A percentile compares a stretch with the other conserved stretches of the same genome.
Conservation (phyloP, 371 early-diverging fungal species). For the Scutellospora calospora region DNA sequence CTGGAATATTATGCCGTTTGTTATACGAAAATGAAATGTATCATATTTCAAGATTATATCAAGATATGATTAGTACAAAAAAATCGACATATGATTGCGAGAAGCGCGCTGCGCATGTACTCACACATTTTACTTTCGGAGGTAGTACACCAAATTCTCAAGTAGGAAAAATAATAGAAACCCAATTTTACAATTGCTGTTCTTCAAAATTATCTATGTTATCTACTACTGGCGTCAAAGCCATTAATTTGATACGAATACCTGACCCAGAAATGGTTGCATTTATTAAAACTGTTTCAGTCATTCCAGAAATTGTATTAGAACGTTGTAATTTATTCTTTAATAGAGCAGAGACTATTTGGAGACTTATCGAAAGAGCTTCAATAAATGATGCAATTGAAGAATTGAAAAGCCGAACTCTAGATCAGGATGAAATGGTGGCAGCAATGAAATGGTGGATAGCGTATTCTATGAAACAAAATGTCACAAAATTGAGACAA, state of each 20-base stretch:
- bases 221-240: slow-evolving; percentile 73
- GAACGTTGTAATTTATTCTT: slow-evolving; percentile 65
- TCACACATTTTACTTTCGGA: slow-evolving; percentile 73
- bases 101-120: slow-evolving; percentile 74
- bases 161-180: slow-evolving; percentile 68
- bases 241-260: slow-evolving; percentile 62
- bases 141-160: slow-evolving; percentile 76
- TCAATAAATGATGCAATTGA: slow-evolving; percentile 69
- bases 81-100: slow-evolving; percentile 57
- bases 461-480: slow-evolving; percentile 34
- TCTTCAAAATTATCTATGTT: slow-evolving; percentile 63
- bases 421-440: slow-evolving; percentile 67
- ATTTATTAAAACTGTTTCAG: slow-evolving; percentile 73
- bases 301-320: slow-evolving; percentile 59
- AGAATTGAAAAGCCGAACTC: slow-evolving; percentile 67
- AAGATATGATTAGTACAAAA: slow-evolving; percentile 53
- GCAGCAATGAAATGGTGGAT: slow-evolving; percentile 86
- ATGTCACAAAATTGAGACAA: neutral
- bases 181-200: slow-evolving; percentile 64
- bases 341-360: slow-evolving; percentile 57
- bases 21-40: slow-evolving; percentile 81
- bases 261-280: slow-evolving; percentile 58
- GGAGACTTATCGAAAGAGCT: slow-evolving; percentile 53
- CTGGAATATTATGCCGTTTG: slow-evolving; percentile 76
- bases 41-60: slow-evolving; percentile 62